These are phyloP conservation scores for Clavariopsis aquatica DNA, from an alignment of 495 filamentous ascomycete species.

Conservation along the genomic window DNA sequence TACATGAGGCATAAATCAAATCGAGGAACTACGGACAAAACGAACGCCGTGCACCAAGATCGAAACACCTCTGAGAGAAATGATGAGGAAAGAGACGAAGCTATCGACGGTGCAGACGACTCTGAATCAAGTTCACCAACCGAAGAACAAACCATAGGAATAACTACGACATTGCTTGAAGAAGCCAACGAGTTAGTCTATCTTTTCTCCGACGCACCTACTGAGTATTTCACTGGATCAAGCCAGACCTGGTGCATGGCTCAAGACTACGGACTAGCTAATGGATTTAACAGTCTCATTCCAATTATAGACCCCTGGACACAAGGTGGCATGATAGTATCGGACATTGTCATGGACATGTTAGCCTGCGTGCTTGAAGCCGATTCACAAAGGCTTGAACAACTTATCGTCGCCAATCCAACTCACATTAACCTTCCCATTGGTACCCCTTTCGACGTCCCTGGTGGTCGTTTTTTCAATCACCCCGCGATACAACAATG, in stretches of 20 bases:
- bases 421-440: constrained; percentile 29
- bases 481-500: constrained; percentile 18
- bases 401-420: constrained; percentile 15
- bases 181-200: constrained; percentile 14
- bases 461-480: constrained; percentile 14
- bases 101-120: constrained; percentile 7
- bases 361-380: constrained; percentile 17
- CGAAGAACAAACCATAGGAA: background rate
- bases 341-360: constrained; percentile 20
- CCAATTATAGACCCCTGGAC: constrained; percentile 13
- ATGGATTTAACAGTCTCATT: constrained; percentile 3
- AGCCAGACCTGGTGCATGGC: background rate
- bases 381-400: constrained; percentile 23
- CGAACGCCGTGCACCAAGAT: background rate
- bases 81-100: background rate
- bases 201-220: background rate
- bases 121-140: background rate
- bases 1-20: constrained; percentile 13
- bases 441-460: constrained; percentile 24
- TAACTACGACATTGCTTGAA: constrained; percentile 2
- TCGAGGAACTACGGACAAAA: constrained; percentile 2
- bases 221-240: background rate
- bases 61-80: background rate
- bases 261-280: background rate
- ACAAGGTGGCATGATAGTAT: constrained; percentile 6